Percentiles rank a stretch among this genome's conserved stretches.
Conservation (phyloP, 768 basidiomycete species). For the Amanita subjunquillea region DNA sequence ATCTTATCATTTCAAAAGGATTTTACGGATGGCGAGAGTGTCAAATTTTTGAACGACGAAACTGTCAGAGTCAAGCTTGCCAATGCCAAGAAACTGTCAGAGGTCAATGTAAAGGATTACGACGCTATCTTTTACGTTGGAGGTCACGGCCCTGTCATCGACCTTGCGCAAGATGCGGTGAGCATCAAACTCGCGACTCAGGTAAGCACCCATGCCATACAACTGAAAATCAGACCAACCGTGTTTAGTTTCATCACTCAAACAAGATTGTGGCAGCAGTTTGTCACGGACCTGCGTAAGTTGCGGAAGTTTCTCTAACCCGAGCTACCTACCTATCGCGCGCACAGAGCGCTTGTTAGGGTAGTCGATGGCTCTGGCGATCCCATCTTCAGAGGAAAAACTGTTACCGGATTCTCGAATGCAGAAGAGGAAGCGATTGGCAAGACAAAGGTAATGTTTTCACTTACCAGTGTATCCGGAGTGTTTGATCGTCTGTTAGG, state of each 20-base stretch:
- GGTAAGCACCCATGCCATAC: neutral
- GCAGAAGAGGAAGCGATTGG: slow-evolving; percentile 45
- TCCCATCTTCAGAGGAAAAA: slow-evolving; percentile 53
- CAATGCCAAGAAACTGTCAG: slow-evolving; percentile 47
- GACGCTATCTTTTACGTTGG: slow-evolving; percentile 73
- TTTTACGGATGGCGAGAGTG: slow-evolving; percentile 44
- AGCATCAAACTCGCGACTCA: slow-evolving; percentile 24
- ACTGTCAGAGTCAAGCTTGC: slow-evolving; percentile 41
- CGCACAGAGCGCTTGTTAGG: slow-evolving; percentile 43
- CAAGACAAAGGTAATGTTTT: slow-evolving; percentile 27
- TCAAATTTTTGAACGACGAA: slow-evolving; percentile 50
- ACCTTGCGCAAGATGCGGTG: slow-evolving; percentile 19
- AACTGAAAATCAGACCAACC: neutral
- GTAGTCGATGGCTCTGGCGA: slow-evolving; percentile 44
- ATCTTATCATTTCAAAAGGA: slow-evolving; percentile 17
- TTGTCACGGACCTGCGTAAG: slow-evolving; percentile 73
- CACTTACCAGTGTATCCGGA: slow-evolving; percentile 8
- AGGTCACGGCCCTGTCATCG: slow-evolving; percentile 71
- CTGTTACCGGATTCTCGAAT: slow-evolving; percentile 63
- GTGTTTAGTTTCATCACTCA: slow-evolving; percentile 49
- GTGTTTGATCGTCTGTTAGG: slow-evolving; percentile 16
- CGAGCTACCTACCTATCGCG: neutral
- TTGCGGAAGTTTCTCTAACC: slow-evolving; percentile 5
- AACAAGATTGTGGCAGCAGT: slow-evolving; percentile 65
- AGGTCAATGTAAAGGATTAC: slow-evolving; percentile 51